Base-by-base conservation (phyloP, 1,284 basidiomycete genomes). In the Phenoliferia sp. region DNA sequence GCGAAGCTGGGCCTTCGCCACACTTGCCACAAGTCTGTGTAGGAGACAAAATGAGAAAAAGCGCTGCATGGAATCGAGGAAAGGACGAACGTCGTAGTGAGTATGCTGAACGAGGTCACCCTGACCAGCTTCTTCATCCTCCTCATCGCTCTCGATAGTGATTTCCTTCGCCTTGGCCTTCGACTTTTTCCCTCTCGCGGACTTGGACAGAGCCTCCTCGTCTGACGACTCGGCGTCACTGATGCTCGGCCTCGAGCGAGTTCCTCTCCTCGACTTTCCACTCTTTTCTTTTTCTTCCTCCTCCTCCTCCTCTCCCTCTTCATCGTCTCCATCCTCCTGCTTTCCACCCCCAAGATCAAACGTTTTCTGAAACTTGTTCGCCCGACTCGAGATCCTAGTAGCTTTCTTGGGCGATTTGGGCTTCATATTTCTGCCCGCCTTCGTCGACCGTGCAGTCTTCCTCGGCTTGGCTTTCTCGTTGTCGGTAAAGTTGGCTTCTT, bases 21-120 rank as follows among this genome's bases (percentile, higher is more conserved):
- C 69, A 70, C 44, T 64, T 64, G 52, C 54, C 59, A 55, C 69
- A 70, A 3, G 12, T 28, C 67, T 69, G 59, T 7, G n/a, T 6
- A 5, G 34, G 50, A 59, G 7, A n/a, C 3, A 12, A 19, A 5
- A 26, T 3, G 34, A 17, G 31, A 28, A 33, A 16, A 34, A 17
- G 33, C 15, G 1, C 19, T 3, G 1, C 44, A 33, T 35, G 31
- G 22, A n/a, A 22, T 34, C 9, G 60, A 7, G 17, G 32, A 29
- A 15, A 22, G 29, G 19, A 35, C 67, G 57, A 22, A 63, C 65
- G 4, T 22, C 7, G 39, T 62, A 62, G 26, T 69, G 65, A 17
- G 34, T 15, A 36, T 67, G 62, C 35, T 69, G 68, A 63, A 65
- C 28, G 33, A 55, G 19, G 32, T 44, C 54, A 29, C 62, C 58